phyloP scores from a whole-genome alignment of 176 grass and related monocot genomes.

The Triticum aestivum region DNA sequence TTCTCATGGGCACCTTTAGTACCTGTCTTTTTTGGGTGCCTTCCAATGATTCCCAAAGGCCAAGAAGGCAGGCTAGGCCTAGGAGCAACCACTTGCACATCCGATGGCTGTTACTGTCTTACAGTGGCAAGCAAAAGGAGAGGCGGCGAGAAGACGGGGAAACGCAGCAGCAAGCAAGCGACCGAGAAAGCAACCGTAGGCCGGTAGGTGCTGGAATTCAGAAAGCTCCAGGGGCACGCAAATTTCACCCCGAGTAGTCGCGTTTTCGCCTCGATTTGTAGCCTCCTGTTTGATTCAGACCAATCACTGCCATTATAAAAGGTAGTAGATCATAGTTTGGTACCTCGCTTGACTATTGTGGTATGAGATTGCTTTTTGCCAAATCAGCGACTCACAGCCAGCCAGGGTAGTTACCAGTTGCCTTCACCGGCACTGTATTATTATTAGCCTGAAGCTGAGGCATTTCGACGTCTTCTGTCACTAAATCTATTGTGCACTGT shows the following conservation, averaged over 20 bases:
- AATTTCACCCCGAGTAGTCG: slow-evolving; percentile 25
- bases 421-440: slow-evolving; percentile 21
- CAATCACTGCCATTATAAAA: slow-evolving; percentile 27
- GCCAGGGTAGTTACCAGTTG: slow-evolving; percentile 5
- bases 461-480: not conserved
- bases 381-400: not conserved
- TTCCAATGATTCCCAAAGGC: slow-evolving; percentile 42
- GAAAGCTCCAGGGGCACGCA: not conserved
- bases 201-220: slow-evolving; percentile 11
- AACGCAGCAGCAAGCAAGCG: slow-evolving; percentile 20
- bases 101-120: slow-evolving; percentile 4
- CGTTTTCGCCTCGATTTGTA: slow-evolving; percentile 21
- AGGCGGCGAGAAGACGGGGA: slow-evolving; percentile 1
- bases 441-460: slow-evolving; percentile 25
- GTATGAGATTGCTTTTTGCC: not conserved
- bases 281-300: slow-evolving; percentile 12
- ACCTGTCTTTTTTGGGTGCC: slow-evolving; percentile 31
- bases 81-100: slow-evolving; percentile 36
- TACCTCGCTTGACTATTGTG: slow-evolving; percentile 1
- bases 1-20: not conserved
- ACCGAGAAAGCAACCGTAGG: not conserved
- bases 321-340: slow-evolving; percentile 1
- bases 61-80: slow-evolving; percentile 12
- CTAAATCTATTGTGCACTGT: not conserved
- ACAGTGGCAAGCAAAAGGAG: slow-evolving; percentile 31